Conservation (phyloP, 176 grass and related monocot species). For the Calamus simplicifolius region DNA sequence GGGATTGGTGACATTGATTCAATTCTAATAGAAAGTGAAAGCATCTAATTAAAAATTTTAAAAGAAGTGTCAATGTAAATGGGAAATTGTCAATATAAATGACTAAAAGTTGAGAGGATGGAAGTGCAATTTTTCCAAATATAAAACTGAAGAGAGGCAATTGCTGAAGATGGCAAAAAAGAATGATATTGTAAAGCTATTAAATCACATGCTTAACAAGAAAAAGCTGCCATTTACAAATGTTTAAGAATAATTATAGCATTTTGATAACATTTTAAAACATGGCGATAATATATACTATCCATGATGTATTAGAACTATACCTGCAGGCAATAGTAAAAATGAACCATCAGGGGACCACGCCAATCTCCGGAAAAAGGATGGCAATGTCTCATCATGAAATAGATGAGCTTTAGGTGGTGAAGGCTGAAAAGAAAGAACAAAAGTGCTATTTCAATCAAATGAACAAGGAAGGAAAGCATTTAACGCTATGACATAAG, state of each 20-base stretch:
- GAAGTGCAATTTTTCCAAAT: too few species aligned
- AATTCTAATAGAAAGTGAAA: too few species aligned
- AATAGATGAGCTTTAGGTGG: conserved; percentile 71
- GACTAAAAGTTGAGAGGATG: too few species aligned
- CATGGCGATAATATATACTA: not conserved
- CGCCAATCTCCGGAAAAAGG: conserved; percentile 87
- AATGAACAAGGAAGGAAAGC: not conserved
- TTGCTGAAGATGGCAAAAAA: too few species aligned
- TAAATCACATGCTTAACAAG: too few species aligned
- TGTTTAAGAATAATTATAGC: not conserved
- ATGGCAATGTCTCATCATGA: conserved; percentile 93
- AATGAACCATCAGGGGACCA: conserved; percentile 99
- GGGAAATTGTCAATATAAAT: too few species aligned
- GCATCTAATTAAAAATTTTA: too few species aligned
- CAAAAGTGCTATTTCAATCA: not conserved
- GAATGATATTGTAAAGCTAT: too few species aligned
- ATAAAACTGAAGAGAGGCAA: too few species aligned
- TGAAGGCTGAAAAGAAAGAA: conserved; percentile 39
- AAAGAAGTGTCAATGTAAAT: too few species aligned
- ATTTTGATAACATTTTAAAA: too few species aligned
- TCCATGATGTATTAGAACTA: not conserved
- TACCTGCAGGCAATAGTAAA: conserved; percentile 87
- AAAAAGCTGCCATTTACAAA: not conserved
- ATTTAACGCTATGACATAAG: conserved; percentile 3
- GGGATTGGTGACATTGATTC: too few species aligned